Evolutionary conservation across 1,139 yeast genomes (phyloP).

Genomic region (Taphrina communis): DNA sequence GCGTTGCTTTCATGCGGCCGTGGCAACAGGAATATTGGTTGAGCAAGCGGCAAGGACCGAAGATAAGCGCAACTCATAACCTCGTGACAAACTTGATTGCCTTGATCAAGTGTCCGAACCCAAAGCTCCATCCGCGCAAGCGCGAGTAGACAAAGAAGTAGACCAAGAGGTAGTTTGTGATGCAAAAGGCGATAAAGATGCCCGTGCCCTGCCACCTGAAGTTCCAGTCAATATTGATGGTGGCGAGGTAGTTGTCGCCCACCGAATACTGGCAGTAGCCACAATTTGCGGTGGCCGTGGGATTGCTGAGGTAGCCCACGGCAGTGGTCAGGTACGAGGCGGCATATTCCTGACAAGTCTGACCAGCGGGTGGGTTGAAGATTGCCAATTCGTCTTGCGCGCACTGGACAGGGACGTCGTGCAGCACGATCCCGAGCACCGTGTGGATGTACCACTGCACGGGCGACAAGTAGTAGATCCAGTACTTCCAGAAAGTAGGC

Average conservation of each 20-base stretch:
- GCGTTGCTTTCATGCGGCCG: too few relatives aligned
- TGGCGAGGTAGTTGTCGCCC: slow-evolving; percentile 62
- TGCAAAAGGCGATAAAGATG: slow-evolving; percentile 59
- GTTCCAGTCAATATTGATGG: slow-evolving; percentile 57
- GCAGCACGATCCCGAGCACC: slow-evolving; percentile 60
- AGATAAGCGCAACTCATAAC: background rate
- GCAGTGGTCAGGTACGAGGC: slow-evolving; percentile 51
- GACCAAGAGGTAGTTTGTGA: slow-evolving; percentile 53
- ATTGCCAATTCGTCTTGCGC: slow-evolving; percentile 58
- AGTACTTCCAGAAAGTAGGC: slow-evolving; percentile 67
- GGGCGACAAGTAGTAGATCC: slow-evolving; percentile 75
- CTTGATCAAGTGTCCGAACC: slow-evolving; percentile 25
- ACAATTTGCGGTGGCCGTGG: slow-evolving; percentile 58
- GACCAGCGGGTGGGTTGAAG: slow-evolving; percentile 64
- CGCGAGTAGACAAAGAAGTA: slow-evolving; percentile 53
- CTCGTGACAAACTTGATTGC: slow-evolving; percentile 7
- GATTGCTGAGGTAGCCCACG: slow-evolving; percentile 57
- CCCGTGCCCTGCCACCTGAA: slow-evolving; percentile 61
- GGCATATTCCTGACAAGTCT: slow-evolving; percentile 65
- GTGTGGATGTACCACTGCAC: slow-evolving; percentile 70
- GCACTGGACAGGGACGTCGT: slow-evolving; percentile 65
- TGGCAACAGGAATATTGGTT: too few relatives aligned
- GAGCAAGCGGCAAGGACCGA: too few relatives aligned
- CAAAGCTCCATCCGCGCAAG: slow-evolving; percentile 48
- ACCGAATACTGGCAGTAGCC: slow-evolving; percentile 62